phyloP scores from a whole-genome alignment of 1,284 basidiomycete species.

The Paramarasmius palmivorus region DNA sequence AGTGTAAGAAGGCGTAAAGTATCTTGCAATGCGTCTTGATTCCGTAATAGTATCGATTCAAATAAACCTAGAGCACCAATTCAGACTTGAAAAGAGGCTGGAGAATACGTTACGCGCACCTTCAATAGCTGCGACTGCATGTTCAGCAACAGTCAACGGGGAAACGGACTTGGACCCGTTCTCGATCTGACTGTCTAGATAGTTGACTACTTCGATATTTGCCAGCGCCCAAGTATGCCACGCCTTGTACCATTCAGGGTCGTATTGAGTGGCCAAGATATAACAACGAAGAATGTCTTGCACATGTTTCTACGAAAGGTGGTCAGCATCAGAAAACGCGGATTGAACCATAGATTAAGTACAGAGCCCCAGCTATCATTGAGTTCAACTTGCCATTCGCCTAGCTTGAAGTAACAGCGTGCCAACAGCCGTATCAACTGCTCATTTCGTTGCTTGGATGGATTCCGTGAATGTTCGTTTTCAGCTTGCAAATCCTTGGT shows the following conservation, averaged over 20 bases:
- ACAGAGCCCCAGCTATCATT: conserved; percentile 81
- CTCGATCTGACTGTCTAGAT: conserved; percentile 71
- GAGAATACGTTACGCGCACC: conserved; percentile 47
- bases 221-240: conserved; percentile 92
- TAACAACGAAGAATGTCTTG: conserved; percentile 87
- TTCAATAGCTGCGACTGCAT: conserved; percentile 95
- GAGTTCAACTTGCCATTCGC: conserved; percentile 90
- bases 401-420: conserved; percentile 95
- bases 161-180: conserved; percentile 67
- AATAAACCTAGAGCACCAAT: conserved; percentile 73
- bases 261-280: conserved; percentile 53
- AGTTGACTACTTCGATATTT: conserved; percentile 87
- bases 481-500: conserved; percentile 75
- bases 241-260: conserved; percentile 78
- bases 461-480: conserved; percentile 46
- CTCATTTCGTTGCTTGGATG: conserved; percentile 64
- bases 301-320: conserved; percentile 57
- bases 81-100: neutral
- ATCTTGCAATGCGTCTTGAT: conserved; percentile 93
- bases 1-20: conserved; percentile 91
- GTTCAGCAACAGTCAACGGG: conserved; percentile 72
- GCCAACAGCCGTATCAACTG: conserved; percentile 91
- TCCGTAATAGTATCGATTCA: conserved; percentile 90
- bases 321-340: conserved; percentile 13
- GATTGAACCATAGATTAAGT: neutral